Percentiles rank a stretch among this genome's conserved stretches.
Conservation (phyloP, 768 basidiomycete species). For the Leccinum barrowsii region DNA sequence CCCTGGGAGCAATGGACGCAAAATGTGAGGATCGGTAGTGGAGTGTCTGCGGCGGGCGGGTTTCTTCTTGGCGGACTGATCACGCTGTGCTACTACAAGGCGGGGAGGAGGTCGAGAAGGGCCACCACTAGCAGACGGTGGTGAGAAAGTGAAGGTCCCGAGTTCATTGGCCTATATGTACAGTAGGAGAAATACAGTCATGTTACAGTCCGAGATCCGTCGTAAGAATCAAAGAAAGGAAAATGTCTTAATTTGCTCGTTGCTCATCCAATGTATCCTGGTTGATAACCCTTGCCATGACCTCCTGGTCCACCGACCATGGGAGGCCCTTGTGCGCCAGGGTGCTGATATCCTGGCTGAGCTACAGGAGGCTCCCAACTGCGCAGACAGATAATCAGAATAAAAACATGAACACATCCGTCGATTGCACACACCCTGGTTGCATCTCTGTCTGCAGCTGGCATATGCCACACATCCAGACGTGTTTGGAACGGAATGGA, state of each 20-base stretch:
- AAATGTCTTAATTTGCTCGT: background rate
- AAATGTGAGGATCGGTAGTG: constrained; percentile 17
- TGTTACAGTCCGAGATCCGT: background rate
- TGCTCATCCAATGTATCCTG: constrained; percentile 24
- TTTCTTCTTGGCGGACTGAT: constrained; percentile 35
- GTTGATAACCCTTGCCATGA: constrained; percentile 26
- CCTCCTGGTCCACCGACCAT: constrained; percentile 6
- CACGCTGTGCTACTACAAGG: constrained; percentile 15
- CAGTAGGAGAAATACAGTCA: background rate
- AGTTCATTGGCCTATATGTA: constrained; percentile 3
- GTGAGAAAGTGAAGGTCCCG: background rate
- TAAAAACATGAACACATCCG: background rate
- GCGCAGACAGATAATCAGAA: background rate
- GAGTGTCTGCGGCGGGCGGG: constrained; percentile 31
- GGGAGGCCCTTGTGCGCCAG: constrained; percentile 16
- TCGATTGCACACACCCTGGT: constrained; percentile 40
- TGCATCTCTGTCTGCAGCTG: constrained; percentile 56
- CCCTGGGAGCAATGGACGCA: constrained; percentile 13
- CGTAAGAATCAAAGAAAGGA: background rate
- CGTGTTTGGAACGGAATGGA: constrained; percentile 55
- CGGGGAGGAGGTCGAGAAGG: constrained; percentile 6
- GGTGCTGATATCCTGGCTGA: constrained; percentile 38
- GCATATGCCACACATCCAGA: constrained; percentile 74
- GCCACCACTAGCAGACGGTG: background rate
- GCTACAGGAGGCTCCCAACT: constrained; percentile 37